Percentiles rank a stretch among this genome's conserved stretches.
Evolutionary conservation across 306 rosid species (phyloP).

Genomic region (Arachis stenosperma): DNA sequence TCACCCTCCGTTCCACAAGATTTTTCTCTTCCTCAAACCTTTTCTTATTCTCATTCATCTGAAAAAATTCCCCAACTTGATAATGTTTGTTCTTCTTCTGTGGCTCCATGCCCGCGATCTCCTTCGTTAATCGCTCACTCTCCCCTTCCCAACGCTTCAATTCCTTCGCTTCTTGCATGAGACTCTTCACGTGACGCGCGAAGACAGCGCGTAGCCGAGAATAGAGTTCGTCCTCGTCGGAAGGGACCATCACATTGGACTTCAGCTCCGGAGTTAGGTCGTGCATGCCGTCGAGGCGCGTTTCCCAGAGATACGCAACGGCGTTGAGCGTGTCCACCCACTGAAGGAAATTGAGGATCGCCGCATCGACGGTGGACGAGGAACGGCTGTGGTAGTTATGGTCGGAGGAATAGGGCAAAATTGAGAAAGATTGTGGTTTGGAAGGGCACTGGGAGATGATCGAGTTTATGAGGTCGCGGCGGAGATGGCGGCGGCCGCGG

Average conservation of each 20-base stretch:
- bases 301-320: slow-evolving; percentile 64
- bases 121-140: slow-evolving; percentile 35
- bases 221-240: slow-evolving; percentile 54
- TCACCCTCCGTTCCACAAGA: slow-evolving; percentile 51
- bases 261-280: slow-evolving; percentile 52
- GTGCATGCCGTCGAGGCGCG: slow-evolving; percentile 56
- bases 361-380: slow-evolving; percentile 36
- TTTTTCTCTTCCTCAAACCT: slow-evolving; percentile 49
- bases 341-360: slow-evolving; percentile 46
- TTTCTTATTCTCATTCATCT: slow-evolving; percentile 28
- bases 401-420: not conserved
- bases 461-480: slow-evolving; percentile 31
- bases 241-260: slow-evolving; percentile 43
- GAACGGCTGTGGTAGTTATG: not conserved
- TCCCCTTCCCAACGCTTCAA: slow-evolving; percentile 55
- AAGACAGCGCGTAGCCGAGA: slow-evolving; percentile 52
- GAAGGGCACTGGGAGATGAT: slow-evolving; percentile 50
- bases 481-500: slow-evolving; percentile 21
- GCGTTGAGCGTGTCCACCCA: slow-evolving; percentile 66
- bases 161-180: slow-evolving; percentile 68
- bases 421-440: slow-evolving; percentile 35
- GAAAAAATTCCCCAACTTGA: fast-evolving
- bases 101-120: slow-evolving; percentile 30
- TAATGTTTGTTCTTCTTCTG: not conserved
- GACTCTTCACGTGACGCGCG: slow-evolving; percentile 41